Percentiles rank a stretch among this genome's conserved stretches.
phyloP scores from a whole-genome alignment of 768 basidiomycete species.

The Flagelloscypha sp. region DNA sequence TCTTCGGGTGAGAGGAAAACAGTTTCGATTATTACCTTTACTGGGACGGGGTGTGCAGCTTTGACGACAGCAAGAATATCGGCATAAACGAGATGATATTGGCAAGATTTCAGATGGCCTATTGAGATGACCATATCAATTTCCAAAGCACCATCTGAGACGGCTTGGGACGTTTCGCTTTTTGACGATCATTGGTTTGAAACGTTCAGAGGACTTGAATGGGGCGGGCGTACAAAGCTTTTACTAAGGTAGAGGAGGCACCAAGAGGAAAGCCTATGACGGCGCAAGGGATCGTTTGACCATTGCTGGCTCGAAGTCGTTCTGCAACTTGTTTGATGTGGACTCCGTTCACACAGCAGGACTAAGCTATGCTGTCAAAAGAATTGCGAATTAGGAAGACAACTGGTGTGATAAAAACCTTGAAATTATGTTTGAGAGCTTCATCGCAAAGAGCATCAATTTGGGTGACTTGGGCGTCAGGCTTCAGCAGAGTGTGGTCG shows the following conservation, averaged over 20 bases:
- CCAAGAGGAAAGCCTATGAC: constrained; percentile 48
- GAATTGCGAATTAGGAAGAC: not conserved
- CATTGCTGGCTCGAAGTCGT: constrained; percentile 27
- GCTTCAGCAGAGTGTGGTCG: constrained; percentile 45
- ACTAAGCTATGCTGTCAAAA: constrained; percentile 19
- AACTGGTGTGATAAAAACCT: constrained; percentile 20
- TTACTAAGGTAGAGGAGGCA: constrained; percentile 32
- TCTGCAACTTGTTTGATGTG: constrained; percentile 34
- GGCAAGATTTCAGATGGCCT: constrained; percentile 32
- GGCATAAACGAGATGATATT: constrained; percentile 27
- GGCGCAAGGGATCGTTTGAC: constrained; percentile 35
- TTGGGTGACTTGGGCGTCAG: constrained; percentile 36
- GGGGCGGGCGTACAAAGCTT: constrained; percentile 44
- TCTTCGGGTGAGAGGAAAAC: constrained; percentile 34
- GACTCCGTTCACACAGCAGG: constrained; percentile 43
- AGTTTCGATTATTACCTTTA: constrained; percentile 49
- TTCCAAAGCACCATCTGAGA: constrained; percentile 38
- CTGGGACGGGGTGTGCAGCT: constrained; percentile 23
- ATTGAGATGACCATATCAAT: constrained; percentile 47
- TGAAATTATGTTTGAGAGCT: constrained; percentile 40
- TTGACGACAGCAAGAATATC: constrained; percentile 34
- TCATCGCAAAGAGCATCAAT: constrained; percentile 41
- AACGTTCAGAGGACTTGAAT: constrained; percentile 13
- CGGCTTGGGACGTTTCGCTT: constrained; percentile 40
- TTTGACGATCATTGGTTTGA: not conserved